Evolutionary conservation across 2,329 filamentous ascomycete species (phyloP).

Genomic region (Ophiocordyceps camponoti-rufipedis): DNA sequence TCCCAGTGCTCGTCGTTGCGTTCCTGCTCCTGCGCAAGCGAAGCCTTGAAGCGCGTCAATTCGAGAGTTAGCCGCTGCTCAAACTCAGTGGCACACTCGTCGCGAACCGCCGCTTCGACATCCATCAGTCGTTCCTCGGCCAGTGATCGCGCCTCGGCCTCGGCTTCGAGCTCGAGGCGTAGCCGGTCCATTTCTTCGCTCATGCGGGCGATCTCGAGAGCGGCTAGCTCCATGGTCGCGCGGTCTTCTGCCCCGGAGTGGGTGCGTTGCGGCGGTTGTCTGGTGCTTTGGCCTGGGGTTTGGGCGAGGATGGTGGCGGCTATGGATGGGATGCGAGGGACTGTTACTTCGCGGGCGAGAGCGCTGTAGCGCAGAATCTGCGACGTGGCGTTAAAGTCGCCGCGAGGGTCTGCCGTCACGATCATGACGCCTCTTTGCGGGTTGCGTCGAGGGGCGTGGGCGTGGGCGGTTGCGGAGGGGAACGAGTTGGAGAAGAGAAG

Average conservation of each 20-base stretch:
- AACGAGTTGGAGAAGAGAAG: slow-evolving; percentile 79
- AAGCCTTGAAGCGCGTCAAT: slow-evolving; percentile 62
- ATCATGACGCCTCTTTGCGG: slow-evolving; percentile 91
- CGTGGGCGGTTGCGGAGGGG: slow-evolving; percentile 32
- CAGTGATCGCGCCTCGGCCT: slow-evolving; percentile 50
- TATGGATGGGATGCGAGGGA: slow-evolving; percentile 72
- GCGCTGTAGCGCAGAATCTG: slow-evolving; percentile 93
- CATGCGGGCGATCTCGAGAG: slow-evolving; percentile 65
- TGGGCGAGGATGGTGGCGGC: slow-evolving; percentile 47
- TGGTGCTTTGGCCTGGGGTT: slow-evolving; percentile 1
- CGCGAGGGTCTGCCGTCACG: slow-evolving; percentile 79
- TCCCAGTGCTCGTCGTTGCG: slow-evolving; percentile 73
- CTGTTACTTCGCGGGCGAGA: slow-evolving; percentile 78
- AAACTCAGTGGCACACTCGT: slow-evolving; percentile 78
- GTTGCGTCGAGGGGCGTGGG: slow-evolving; percentile 29
- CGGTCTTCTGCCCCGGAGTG: slow-evolving; percentile 28
- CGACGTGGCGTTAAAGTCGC: slow-evolving; percentile 92
- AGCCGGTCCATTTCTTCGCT: slow-evolving; percentile 54
- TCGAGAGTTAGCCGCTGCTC: slow-evolving; percentile 60
- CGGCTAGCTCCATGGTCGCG: slow-evolving; percentile 66
- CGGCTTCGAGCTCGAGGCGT: slow-evolving; percentile 47
- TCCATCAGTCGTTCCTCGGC: slow-evolving; percentile 51
- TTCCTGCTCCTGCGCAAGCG: slow-evolving; percentile 62
- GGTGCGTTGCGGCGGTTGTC: slow-evolving; percentile 12
- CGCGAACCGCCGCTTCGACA: slow-evolving; percentile 68